Base-by-base conservation (phyloP, 73 alveolate genomes). In the Vitrella brassicaformis region DNA sequence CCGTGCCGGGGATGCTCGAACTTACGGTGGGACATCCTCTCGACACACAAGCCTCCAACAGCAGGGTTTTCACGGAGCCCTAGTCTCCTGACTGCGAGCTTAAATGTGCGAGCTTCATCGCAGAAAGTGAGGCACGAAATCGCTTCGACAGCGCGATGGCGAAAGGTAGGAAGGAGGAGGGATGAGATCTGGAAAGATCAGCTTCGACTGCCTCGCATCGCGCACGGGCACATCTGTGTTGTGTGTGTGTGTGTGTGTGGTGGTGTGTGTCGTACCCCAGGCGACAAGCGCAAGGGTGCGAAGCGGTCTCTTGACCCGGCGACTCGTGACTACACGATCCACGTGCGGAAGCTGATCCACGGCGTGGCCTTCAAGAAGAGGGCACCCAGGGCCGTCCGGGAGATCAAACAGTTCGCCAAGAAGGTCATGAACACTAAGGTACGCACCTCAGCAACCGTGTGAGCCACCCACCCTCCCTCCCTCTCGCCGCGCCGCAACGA, bases 1-100 rank as follows among this genome's bases (percentile, higher is more conserved):
- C 99, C 99, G 87, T 93, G 96, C 80, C 99, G 92, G 47, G 99
- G 99, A 80, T 93, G 94, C 85, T 95, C 99, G 89, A 82, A 95
- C 91, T 95, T 95, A 81, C 99, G 93, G 92, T 95, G 99, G 70
- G 99, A 95, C 99, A 95, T 94, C 78, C 81, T 80, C 31, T 32
- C 47, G 75, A 75, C 85, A 18, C 64, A 45, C 64, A 45, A 45
- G n/a, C n/a, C n/a, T n/a, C n/a, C n/a, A n/a, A n/a, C n/a, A n/a
- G n/a, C n/a, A n/a, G n/a, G n/a, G n/a, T n/a, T n/a, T n/a, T n/a
- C n/a, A n/a, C n/a, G n/a, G n/a, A n/a, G n/a, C n/a, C n/a, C n/a
- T n/a, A n/a, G n/a, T n/a, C n/a, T n/a, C n/a, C n/a, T n/a, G n/a
- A n/a, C n/a, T n/a, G n/a, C n/a, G n/a, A n/a, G n/a, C n/a, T n/a